Conservation (phyloP, 1,284 basidiomycete species). For the Cutaneotrichosporon arboriforme region DNA sequence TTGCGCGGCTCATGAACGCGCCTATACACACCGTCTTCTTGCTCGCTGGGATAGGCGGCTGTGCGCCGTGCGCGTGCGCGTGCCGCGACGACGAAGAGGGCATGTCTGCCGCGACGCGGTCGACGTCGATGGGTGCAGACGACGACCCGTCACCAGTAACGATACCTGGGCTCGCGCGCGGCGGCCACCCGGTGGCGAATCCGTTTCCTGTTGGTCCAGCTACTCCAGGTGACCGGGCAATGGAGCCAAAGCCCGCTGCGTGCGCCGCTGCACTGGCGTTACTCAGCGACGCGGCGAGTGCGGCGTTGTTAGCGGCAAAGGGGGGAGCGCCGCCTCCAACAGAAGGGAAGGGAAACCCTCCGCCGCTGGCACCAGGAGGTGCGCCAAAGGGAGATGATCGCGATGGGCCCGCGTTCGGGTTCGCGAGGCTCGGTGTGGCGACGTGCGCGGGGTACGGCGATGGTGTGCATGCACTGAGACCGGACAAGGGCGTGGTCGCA, state of each 20-base stretch:
- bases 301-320: background rate
- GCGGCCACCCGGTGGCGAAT: background rate
- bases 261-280: conserved; percentile 1
- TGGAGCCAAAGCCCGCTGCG: background rate
- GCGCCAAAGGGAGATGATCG: too few relatives aligned
- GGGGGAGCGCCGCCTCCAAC: too few relatives aligned
- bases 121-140: conserved; percentile 31
- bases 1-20: conserved; percentile 69
- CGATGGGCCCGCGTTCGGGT: too few relatives aligned
- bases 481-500: too few relatives aligned
- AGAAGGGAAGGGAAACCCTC: too few relatives aligned
- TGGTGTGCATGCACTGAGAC: background rate
- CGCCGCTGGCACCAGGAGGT: too few relatives aligned
- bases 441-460: background rate
- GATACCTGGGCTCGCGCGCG: background rate
- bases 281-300: background rate
- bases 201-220: background rate
- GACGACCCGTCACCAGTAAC: conserved; percentile 12
- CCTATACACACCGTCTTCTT: conserved; percentile 69
- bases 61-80: conserved; percentile 11
- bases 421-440: too few relatives aligned
- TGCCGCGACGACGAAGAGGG: background rate
- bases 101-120: conserved; percentile 10
- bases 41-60: conserved; percentile 17
- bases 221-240: background rate